Conservation (phyloP, 352 stramenopile genomes). For the Phytophthora agathidicida region DNA sequence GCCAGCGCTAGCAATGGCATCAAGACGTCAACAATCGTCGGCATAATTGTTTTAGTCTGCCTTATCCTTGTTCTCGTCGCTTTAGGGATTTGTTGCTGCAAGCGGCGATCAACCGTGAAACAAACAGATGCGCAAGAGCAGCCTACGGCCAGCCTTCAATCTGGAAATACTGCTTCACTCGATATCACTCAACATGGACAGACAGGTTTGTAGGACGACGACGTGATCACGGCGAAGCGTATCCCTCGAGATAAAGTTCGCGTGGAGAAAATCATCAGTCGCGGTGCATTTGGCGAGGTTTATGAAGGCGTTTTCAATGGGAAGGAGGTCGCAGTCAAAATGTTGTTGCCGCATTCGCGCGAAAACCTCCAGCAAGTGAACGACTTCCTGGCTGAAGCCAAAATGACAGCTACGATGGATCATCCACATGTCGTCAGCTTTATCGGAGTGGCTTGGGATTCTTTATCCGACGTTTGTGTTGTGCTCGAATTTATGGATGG, state of each 20-base stretch:
- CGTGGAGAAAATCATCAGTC: constrained; percentile 31
- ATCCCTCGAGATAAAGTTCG: constrained; percentile 42
- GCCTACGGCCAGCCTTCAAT: constrained; percentile 24
- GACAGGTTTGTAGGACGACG: constrained; percentile 39
- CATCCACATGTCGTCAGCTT: constrained; percentile 46
- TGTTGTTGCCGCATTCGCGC: constrained; percentile 38
- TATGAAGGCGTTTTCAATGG: constrained; percentile 41
- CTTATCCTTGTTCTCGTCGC: constrained; percentile 11
- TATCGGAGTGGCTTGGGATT: constrained; percentile 51
- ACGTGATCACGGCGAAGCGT: constrained; percentile 42
- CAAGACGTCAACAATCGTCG: constrained; percentile 11
- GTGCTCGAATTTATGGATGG: constrained; percentile 59
- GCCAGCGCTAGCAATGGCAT: neutral
- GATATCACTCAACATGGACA: constrained; percentile 16
- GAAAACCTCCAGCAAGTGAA: constrained; percentile 36
- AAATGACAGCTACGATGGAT: constrained; percentile 39
- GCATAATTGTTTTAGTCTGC: constrained; percentile 9
- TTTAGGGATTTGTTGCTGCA: constrained; percentile 20
- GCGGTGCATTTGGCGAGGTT: constrained; percentile 51
- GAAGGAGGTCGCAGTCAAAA: constrained; percentile 49
- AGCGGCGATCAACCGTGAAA: constrained; percentile 7
- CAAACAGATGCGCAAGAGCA: constrained; percentile 17
- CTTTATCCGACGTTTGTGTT: constrained; percentile 44
- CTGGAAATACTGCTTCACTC: constrained; percentile 20
- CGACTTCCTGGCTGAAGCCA: constrained; percentile 45